Percentiles rank a stretch among this genome's conserved stretches.
These are phyloP conservation scores for Rhododendron henanense DNA, from an alignment of 148 eudicot species.

Conservation along the genomic window DNA sequence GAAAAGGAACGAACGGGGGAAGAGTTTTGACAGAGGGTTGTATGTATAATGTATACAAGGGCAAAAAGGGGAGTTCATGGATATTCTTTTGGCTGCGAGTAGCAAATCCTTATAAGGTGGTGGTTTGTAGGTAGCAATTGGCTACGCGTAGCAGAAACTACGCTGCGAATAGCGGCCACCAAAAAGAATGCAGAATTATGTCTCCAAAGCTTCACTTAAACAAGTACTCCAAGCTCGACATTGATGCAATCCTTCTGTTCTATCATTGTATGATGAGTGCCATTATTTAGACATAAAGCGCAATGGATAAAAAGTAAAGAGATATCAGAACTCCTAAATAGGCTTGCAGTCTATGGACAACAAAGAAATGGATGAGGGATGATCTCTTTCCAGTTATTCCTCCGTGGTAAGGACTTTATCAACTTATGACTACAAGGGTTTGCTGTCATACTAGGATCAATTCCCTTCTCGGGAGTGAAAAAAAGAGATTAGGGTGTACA, in stretches of 20 bases:
- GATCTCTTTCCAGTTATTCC: background rate
- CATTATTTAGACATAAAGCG: background rate
- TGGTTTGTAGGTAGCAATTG: no score
- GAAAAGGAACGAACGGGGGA: no score
- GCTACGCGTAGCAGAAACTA: no score
- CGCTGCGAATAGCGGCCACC: no score
- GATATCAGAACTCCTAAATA: background rate
- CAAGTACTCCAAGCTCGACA: background rate
- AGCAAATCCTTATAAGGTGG: no score
- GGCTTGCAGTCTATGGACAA: background rate
- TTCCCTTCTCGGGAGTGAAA: background rate
- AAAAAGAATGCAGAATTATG: conserved; percentile 7
- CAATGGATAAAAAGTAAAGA: background rate
- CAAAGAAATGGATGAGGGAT: background rate
- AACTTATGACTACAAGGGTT: background rate
- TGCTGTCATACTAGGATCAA: background rate
- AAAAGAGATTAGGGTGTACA: background rate
- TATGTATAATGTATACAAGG: no score
- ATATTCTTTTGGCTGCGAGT: no score
- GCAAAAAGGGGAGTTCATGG: no score
- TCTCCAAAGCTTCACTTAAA: background rate
- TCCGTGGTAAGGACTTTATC: background rate
- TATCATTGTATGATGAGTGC: background rate
- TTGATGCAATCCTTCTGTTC: background rate
- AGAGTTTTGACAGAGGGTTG: no score